Evolutionary conservation across 148 eudicot species (phyloP).

Genomic region (Rhododendron simsii): DNA sequence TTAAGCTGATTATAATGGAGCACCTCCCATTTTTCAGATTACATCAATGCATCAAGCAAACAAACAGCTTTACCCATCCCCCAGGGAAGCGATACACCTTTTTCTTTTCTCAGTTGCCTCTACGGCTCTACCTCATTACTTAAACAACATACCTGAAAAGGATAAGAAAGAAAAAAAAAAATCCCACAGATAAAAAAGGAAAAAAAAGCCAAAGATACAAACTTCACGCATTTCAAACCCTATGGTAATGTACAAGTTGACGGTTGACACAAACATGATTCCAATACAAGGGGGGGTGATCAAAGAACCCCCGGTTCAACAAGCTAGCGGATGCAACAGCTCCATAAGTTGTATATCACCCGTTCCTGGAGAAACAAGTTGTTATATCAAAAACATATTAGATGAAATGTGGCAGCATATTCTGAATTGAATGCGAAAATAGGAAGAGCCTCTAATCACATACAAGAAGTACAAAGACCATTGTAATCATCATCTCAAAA

Average conservation of each 20-base stretch:
- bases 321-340: neutral
- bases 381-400: neutral
- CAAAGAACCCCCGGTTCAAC: neutral
- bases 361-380: slow-evolving; percentile 7
- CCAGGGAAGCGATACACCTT: neutral
- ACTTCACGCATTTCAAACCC: neutral
- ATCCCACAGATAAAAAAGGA: neutral
- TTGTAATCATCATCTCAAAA: neutral
- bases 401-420: neutral
- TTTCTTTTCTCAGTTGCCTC: neutral
- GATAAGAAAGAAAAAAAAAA: neutral
- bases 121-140: neutral
- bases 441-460: neutral
- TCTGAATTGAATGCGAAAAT: neutral
- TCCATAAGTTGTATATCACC: neutral
- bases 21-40: neutral
- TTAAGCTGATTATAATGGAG: neutral
- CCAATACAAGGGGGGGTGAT: neutral
- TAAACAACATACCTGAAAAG: neutral
- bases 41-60: slow-evolving; percentile 2
- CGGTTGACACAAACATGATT: neutral
- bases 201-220: neutral
- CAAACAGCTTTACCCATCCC: neutral
- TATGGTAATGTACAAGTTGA: slow-evolving; percentile 7
- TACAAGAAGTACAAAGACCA: neutral